Conservation (phyloP, 1,139 yeast genomes). For the Candida tunisiensis region DNA sequence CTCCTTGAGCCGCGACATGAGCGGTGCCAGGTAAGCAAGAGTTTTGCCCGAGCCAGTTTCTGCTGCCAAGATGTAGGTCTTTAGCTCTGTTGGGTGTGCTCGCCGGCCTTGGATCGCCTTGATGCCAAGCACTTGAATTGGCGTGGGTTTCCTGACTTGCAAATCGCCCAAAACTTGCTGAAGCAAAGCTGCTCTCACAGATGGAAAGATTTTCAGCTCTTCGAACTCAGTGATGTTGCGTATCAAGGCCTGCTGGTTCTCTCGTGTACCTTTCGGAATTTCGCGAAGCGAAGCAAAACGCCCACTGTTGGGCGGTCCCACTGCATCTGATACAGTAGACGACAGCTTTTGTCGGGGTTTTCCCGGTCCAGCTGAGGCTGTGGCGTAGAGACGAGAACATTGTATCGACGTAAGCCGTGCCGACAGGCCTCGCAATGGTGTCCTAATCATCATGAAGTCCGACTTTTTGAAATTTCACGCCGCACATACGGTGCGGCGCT, state of each 20-base stretch:
- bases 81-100: slow-evolving; percentile 23
- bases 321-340: too few species aligned
- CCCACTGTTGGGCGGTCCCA: too few species aligned
- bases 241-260: slow-evolving; percentile 20
- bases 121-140: slow-evolving; percentile 44
- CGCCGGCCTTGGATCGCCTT: slow-evolving; percentile 26
- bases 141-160: slow-evolving; percentile 32
- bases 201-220: slow-evolving; percentile 48
- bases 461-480: too few species aligned
- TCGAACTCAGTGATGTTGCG: slow-evolving; percentile 42
- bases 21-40: slow-evolving; percentile 70
- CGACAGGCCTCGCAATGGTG: too few species aligned
- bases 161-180: slow-evolving; percentile 28
- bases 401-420: too few species aligned
- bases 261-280: too few species aligned
- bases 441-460: too few species aligned
- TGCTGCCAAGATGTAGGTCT: slow-evolving; percentile 72
- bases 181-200: slow-evolving; percentile 45
- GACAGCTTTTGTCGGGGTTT: too few species aligned
- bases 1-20: slow-evolving; percentile 50
- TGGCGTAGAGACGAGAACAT: too few species aligned
- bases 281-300: too few species aligned
- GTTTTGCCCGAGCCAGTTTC: slow-evolving; percentile 97
- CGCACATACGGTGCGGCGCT: too few species aligned
- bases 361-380: too few species aligned